phyloP scores from a whole-genome alignment of 192 early-diverging fungal genomes.

The Backusella sp. region DNA sequence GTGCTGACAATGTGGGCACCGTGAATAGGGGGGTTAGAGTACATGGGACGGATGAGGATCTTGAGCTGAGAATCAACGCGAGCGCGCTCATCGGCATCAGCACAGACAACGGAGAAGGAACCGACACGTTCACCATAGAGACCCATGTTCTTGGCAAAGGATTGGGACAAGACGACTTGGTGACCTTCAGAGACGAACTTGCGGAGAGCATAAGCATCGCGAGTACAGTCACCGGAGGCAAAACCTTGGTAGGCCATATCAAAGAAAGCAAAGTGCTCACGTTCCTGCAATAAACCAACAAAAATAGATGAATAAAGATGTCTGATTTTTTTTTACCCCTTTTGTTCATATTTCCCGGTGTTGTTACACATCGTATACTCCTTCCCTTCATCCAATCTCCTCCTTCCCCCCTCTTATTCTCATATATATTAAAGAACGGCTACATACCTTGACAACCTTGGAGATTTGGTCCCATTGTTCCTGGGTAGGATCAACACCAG shows the following conservation, averaged over 20 bases:
- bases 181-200: conserved; percentile 84
- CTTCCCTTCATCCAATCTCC: too few species aligned
- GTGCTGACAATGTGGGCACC: conserved; percentile 91
- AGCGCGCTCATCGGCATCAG: conserved; percentile 70
- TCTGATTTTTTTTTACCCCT: neutral
- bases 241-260: conserved; percentile 99
- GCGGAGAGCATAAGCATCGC: conserved; percentile 93
- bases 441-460: conserved; percentile 59
- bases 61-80: conserved; percentile 91
- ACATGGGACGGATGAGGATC: conserved; percentile 95
- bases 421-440: neutral
- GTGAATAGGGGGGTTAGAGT: conserved; percentile 97
- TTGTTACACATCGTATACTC: neutral
- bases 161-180: conserved; percentile 84
- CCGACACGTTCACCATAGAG: conserved; percentile 98
- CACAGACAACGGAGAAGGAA: conserved; percentile 82
- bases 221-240: conserved; percentile 86
- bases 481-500: conserved; percentile 94
- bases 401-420: conserved; percentile 6
- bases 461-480: conserved; percentile 93
- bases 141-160: conserved; percentile 99
- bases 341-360: neutral
- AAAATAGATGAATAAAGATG: neutral
- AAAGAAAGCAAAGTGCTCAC: conserved; percentile 91
- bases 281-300: conserved; percentile 37